Percentiles rank a stretch among this genome's conserved stretches.
These are phyloP conservation scores for Solanum virginianum DNA, from an alignment of 257 asterid genomes.

Conservation along the genomic window DNA sequence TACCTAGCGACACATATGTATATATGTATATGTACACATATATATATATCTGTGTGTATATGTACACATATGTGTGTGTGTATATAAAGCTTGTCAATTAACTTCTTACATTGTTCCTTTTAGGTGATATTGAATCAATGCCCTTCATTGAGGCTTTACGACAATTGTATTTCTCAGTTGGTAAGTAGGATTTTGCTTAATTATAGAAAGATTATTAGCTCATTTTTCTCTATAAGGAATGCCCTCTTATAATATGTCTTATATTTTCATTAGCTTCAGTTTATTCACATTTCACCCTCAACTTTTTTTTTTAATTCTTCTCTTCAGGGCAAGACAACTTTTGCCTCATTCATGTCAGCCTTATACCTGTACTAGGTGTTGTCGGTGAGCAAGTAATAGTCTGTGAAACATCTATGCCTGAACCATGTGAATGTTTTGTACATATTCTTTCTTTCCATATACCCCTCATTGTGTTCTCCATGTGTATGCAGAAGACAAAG, in stretches of 20 bases:
- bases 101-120: neutral
- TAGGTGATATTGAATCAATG: conserved; percentile 99
- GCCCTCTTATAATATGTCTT: neutral
- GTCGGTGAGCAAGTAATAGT: conserved; percentile 94
- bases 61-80: too few relatives aligned
- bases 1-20: neutral
- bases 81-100: neutral
- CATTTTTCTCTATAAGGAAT: neutral
- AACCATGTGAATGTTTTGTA: neutral
- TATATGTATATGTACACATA: neutral
- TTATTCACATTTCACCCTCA: neutral
- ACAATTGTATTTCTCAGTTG: conserved; percentile 79
- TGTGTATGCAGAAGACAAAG: conserved; percentile 58
- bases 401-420: neutral
- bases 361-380: conserved; percentile 87
- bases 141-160: conserved; percentile 96
- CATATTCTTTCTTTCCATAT: neutral
- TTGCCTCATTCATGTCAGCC: conserved; percentile 95
- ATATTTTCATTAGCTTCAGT: neutral
- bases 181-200: conserved; percentile 25
- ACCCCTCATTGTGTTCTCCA: neutral
- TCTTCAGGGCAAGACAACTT: conserved; percentile 71
- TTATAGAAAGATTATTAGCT: neutral
- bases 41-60: too few relatives aligned
- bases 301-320: neutral